A percentile compares a stretch with the other conserved stretches of the same genome.
These are phyloP conservation scores for Phytopythium aichiense DNA, from an alignment of 352 stramenopile species.

Conservation along the genomic window DNA sequence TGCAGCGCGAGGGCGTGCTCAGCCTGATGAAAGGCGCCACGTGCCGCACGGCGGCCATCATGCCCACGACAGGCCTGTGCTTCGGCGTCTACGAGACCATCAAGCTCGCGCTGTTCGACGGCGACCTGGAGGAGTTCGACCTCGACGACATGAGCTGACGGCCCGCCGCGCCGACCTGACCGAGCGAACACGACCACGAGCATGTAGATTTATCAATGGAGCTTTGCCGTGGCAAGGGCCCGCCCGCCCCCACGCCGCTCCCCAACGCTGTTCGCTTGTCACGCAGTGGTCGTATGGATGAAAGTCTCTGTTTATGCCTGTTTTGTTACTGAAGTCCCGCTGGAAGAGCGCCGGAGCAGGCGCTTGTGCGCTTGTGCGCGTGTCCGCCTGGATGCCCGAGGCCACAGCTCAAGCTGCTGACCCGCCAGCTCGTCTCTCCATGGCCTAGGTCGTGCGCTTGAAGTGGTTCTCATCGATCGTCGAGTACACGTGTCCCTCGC, in stretches of 20 bases:
- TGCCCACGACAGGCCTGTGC: slow-evolving; percentile 77
- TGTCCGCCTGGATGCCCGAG: background rate
- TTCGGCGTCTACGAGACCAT: slow-evolving; percentile 87
- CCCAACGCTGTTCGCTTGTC: no score
- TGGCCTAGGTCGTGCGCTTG: slow-evolving; percentile 71
- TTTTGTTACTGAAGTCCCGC: background rate
- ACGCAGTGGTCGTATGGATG: background rate
- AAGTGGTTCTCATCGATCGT: slow-evolving; percentile 92
- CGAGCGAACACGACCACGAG: background rate
- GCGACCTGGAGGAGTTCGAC: slow-evolving; percentile 66
- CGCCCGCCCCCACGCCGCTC: background rate
- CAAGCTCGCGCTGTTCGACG: slow-evolving; percentile 65
- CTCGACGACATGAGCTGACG: slow-evolving; percentile 30
- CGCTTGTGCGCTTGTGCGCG: background rate
- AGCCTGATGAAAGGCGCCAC: slow-evolving; percentile 71
- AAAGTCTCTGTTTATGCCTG: background rate
- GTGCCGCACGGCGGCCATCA: slow-evolving; percentile 67
- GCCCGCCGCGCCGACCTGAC: background rate
- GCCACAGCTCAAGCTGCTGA: no score
- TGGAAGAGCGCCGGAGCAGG: background rate
- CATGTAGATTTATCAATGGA: slow-evolving; percentile 8
- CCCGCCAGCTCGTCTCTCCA: background rate
- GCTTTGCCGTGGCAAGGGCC: background rate
- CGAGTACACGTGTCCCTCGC: slow-evolving; percentile 88
- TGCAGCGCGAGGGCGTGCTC: slow-evolving; percentile 43